These are phyloP conservation scores for Lolium perenne DNA, from an alignment of 176 grass and related monocot species.

Conservation along the genomic window DNA sequence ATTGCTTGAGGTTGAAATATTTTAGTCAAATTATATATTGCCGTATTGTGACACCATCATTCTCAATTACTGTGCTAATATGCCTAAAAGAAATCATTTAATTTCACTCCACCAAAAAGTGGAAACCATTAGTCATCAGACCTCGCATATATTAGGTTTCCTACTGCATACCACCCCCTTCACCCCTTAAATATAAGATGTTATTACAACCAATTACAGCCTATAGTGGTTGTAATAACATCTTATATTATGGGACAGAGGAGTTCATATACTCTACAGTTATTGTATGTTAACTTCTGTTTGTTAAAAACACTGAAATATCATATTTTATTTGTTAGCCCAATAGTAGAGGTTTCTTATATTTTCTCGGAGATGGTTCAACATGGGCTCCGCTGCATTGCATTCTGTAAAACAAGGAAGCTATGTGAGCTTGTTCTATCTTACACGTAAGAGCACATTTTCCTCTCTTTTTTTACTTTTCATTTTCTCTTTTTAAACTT, in stretches of 20 bases:
- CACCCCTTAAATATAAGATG: no score
- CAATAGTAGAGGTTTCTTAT: conserved; percentile 90
- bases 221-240: no score
- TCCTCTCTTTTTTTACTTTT: conserved; percentile 19
- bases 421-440: conserved; percentile 84
- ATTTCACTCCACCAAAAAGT: not conserved
- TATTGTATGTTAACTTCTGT: not conserved
- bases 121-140: conserved; percentile 6
- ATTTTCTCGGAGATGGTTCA: conserved; percentile 94
- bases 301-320: conserved; percentile 5
- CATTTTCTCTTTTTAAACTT: conserved; percentile 19
- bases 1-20: conserved; percentile 1
- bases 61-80: not conserved
- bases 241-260: no score
- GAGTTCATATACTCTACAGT: conserved; percentile 4
- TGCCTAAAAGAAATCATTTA: not conserved
- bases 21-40: conserved; percentile 11
- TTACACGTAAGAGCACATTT: conserved; percentile 77
- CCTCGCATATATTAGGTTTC: conserved; percentile 2
- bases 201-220: not conserved
- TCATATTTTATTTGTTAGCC: conserved; percentile 52
- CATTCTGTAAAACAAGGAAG: conserved; percentile 94
- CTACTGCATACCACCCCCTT: not conserved
- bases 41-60: not conserved
- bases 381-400: conserved; percentile 96